phyloP scores from a whole-genome alignment of 225 moss, liverwort and hornwort genomes.

The Sphagnum contortum region DNA sequence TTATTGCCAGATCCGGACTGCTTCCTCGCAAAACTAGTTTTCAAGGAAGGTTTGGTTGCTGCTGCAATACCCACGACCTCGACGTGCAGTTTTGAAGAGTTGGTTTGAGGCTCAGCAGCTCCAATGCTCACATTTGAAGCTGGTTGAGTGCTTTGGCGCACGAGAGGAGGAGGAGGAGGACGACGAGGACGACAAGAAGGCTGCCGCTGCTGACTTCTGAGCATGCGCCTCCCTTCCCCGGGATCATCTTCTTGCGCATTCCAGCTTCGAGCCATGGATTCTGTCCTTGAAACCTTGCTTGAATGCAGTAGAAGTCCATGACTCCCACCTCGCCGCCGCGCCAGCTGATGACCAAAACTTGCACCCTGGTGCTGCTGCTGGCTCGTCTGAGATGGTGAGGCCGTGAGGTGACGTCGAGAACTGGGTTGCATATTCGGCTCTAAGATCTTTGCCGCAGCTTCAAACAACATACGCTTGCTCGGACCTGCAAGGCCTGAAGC shows the following conservation, averaged over 20 bases:
- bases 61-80: too few species aligned
- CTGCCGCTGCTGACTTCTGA: constrained; percentile 5
- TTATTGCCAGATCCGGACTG: too few species aligned
- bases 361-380: constrained; percentile 11
- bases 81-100: constrained; percentile 20
- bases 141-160: too few species aligned
- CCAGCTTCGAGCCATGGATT: constrained; percentile 24
- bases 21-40: too few species aligned
- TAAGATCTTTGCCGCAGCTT: constrained; percentile 63
- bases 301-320: not conserved
- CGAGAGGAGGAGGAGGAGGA: constrained; percentile 6
- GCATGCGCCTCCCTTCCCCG: constrained; percentile 12
- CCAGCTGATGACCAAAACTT: not conserved
- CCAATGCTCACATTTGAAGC: constrained; percentile 1
- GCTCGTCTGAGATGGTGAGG: constrained; percentile 19
- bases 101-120: constrained; percentile 17
- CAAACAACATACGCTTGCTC: constrained; percentile 42
- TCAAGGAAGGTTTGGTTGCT: too few species aligned
- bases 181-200: constrained; percentile 13
- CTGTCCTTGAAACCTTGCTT: constrained; percentile 23
- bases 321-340: too few species aligned
- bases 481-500: constrained; percentile 33
- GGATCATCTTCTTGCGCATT: constrained; percentile 20
- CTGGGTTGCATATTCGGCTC: constrained; percentile 53
- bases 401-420: constrained; percentile 11